These are phyloP conservation scores for Begonia masoniana DNA, from an alignment of 306 rosid genomes.

Conservation along the genomic window DNA sequence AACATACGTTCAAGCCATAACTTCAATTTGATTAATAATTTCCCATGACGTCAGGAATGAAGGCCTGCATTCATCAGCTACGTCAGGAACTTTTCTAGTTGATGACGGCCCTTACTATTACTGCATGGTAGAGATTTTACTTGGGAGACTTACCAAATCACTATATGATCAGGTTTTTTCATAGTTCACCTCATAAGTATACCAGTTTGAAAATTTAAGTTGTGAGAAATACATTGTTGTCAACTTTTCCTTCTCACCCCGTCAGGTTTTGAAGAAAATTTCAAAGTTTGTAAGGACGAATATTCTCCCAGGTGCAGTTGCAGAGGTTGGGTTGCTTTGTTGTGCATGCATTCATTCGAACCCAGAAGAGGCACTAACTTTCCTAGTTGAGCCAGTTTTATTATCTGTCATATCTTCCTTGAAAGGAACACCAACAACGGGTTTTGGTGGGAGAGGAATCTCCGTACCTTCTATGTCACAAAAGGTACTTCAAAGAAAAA, in stretches of 20 bases:
- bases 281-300: slow-evolving; percentile 92
- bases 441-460: slow-evolving; percentile 75
- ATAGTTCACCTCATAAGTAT: too few relatives aligned
- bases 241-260: slow-evolving; percentile 10
- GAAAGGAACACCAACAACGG: slow-evolving; percentile 65
- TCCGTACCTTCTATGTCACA: slow-evolving; percentile 34
- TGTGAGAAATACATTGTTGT: slow-evolving; percentile 5
- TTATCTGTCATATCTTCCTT: slow-evolving; percentile 68
- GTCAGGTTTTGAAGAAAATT: slow-evolving; percentile 85
- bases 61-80: slow-evolving; percentile 73
- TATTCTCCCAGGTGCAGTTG: slow-evolving; percentile 95
- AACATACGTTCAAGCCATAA: background rate
- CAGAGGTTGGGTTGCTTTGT: slow-evolving; percentile 98
- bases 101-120: slow-evolving; percentile 94
- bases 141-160: slow-evolving; percentile 81
- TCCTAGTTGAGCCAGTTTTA: slow-evolving; percentile 78
- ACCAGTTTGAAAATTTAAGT: background rate
- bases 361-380: slow-evolving; percentile 80
- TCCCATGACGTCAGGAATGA: slow-evolving; percentile 62
- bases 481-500: slow-evolving; percentile 41
- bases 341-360: slow-evolving; percentile 91
- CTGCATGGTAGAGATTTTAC: slow-evolving; percentile 85
- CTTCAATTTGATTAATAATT: slow-evolving; percentile 16
- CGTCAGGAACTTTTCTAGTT: slow-evolving; percentile 93
- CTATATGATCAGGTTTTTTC: slow-evolving; percentile 63